A percentile compares a stretch with the other conserved stretches of the same genome.
Evolutionary conservation across 768 basidiomycete genomes (phyloP).

Genomic region (Lactifluus subvellereus): DNA sequence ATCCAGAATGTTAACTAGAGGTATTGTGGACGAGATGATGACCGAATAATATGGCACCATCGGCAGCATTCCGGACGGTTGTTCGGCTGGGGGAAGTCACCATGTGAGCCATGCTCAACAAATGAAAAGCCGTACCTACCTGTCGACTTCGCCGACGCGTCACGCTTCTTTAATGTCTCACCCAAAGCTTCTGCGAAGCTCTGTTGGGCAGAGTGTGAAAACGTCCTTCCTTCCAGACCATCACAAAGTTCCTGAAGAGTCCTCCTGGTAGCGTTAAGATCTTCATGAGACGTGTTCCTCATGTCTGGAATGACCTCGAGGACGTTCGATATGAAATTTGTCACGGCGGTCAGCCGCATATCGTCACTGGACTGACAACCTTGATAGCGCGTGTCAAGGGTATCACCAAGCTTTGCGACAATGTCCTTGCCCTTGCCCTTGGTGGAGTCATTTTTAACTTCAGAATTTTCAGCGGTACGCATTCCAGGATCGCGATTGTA

Average conservation of each 20-base stretch:
- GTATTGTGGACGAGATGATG: background rate
- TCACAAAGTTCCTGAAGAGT: constrained; percentile 2
- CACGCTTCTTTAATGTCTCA: background rate
- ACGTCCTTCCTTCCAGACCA: background rate
- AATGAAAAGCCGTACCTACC: background rate
- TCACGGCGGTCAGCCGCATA: background rate
- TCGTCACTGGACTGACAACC: background rate
- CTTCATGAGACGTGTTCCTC: background rate
- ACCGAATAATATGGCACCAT: background rate
- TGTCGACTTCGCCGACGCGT: background rate
- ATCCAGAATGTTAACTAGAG: background rate
- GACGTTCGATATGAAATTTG: background rate
- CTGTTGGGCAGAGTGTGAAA: background rate
- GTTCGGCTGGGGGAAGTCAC: background rate
- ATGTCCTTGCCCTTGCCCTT: background rate
- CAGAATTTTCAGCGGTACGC: background rate
- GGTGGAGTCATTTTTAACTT: background rate
- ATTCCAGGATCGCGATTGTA: background rate
- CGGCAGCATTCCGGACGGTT: too few species aligned
- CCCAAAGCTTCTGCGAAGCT: background rate
- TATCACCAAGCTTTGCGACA: background rate
- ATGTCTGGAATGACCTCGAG: background rate
- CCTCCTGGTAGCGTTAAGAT: background rate
- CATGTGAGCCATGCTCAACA: background rate
- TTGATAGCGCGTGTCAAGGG: background rate